A percentile compares a stretch with the other conserved stretches of the same genome.
Evolutionary conservation across 768 basidiomycete species (phyloP).

Genomic region (Asterophora lycoperdoides): DNA sequence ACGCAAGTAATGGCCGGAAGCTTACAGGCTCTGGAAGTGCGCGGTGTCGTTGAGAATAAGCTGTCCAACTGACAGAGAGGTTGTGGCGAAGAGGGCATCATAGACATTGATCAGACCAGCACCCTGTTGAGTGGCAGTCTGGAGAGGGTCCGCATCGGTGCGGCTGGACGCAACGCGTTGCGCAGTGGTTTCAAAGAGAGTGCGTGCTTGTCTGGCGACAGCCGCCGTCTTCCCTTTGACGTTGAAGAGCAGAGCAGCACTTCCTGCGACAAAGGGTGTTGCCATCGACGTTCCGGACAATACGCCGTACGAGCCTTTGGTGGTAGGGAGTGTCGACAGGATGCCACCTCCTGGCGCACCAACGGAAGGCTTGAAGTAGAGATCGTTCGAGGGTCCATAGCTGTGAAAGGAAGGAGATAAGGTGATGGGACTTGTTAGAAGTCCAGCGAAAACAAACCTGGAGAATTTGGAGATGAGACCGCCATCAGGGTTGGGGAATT

Average conservation of each 20-base stretch:
- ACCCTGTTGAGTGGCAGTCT: constrained; percentile 51
- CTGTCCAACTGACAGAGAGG: constrained; percentile 51
- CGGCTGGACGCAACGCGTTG: constrained; percentile 37
- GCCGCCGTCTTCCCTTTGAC: constrained; percentile 32
- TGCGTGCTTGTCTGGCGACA: constrained; percentile 27
- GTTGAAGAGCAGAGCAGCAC: constrained; percentile 39
- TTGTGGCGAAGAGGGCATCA: constrained; percentile 49
- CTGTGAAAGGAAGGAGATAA: constrained; percentile 17
- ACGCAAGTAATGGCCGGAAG: constrained; percentile 9
- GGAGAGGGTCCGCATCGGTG: constrained; percentile 46
- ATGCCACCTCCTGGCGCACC: constrained; percentile 53
- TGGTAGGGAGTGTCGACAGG: constrained; percentile 40
- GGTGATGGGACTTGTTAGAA: not conserved
- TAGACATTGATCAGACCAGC: constrained; percentile 55
- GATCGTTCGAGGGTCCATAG: constrained; percentile 59
- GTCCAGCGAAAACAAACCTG: constrained; percentile 16
- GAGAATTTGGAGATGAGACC: constrained; percentile 55
- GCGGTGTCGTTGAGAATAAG: constrained; percentile 64
- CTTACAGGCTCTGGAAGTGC: constrained; percentile 43
- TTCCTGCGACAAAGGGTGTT: constrained; percentile 43
- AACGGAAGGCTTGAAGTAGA: constrained; percentile 52
- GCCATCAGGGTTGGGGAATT: constrained; percentile 47
- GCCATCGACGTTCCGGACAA: constrained; percentile 42
- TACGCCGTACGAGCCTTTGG: constrained; percentile 36
- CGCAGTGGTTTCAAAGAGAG: constrained; percentile 48